These are phyloP conservation scores for Phanerodontia chrysosporium DNA, from an alignment of 768 basidiomycete species.

Conservation along the genomic window DNA sequence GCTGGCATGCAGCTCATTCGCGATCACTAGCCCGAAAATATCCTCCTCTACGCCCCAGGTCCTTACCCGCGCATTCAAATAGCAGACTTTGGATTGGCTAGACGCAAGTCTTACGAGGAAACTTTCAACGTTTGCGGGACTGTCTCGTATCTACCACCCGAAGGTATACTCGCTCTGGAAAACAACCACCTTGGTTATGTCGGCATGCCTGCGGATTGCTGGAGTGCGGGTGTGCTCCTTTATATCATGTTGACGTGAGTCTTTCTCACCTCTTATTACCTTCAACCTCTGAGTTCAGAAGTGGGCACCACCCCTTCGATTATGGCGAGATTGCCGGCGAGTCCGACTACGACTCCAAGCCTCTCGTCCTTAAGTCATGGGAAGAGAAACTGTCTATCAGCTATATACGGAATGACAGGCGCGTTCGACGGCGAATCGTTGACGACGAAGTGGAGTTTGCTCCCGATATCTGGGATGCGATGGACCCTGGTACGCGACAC, in stretches of 20 bases:
- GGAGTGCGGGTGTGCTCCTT: slow-evolving; percentile 80
- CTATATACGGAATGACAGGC: slow-evolving; percentile 47
- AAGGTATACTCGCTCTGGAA: slow-evolving; percentile 77
- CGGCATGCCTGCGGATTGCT: slow-evolving; percentile 87
- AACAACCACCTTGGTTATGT: slow-evolving; percentile 67
- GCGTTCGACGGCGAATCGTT: slow-evolving; percentile 68
- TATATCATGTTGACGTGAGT: slow-evolving; percentile 83
- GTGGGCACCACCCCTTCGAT: slow-evolving; percentile 79
- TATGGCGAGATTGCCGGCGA: slow-evolving; percentile 33
- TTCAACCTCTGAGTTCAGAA: slow-evolving; percentile 22
- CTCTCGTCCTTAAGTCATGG: slow-evolving; percentile 14
- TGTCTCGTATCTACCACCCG: slow-evolving; percentile 80
- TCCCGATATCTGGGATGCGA: slow-evolving; percentile 46
- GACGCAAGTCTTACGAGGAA: slow-evolving; percentile 73
- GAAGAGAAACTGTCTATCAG: slow-evolving; percentile 36
- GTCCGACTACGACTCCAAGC: slow-evolving; percentile 14
- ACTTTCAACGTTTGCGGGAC: slow-evolving; percentile 88
- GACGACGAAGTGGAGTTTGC: slow-evolving; percentile 56
- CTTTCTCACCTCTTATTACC: neutral
- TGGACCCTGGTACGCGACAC: slow-evolving; percentile 53
- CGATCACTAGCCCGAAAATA: slow-evolving; percentile 68
- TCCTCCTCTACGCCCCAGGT: slow-evolving; percentile 73
- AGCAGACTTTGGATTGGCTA: slow-evolving; percentile 84
- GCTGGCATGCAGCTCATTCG: neutral
- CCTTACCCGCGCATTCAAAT: slow-evolving; percentile 81